Evolutionary conservation across 495 filamentous ascomycete genomes (phyloP), one percentile per base, ranked within the genome.

Genomic region (Parathielavia appendiculata): DNA sequence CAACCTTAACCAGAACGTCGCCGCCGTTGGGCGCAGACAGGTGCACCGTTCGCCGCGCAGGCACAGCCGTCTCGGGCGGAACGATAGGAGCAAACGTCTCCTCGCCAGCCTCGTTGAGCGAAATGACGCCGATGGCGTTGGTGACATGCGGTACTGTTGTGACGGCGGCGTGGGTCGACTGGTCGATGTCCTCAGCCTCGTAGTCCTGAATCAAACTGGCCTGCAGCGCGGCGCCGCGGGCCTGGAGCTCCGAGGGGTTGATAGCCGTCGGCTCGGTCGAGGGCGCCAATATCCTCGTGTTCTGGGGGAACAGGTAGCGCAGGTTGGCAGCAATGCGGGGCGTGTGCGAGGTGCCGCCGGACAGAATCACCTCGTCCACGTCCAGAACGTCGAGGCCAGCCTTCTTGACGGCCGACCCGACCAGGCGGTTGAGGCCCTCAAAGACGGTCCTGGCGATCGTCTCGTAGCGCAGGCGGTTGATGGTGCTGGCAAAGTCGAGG

Each of bases 391-490:
- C 93, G 22, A 98, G 80, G 17, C 85, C 87, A 5, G 93, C 93
- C 81, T 97, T 97, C 78, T 90, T 86, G 47, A 98, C 82, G 36
- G 83, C 90, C 59, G 86, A 83, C 69, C 92, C 83, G 57, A 96
- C 86, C 53, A 97, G 76, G 57, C 85, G 83, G 66, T 86, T 90
- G 76, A 98, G 90, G 58, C 91, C 85, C 61, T 84, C 83, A 60
- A 97, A 91, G 22, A 92, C 83, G 72, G 90, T 91, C 62, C 81
- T 78, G 20, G 86, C 85, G 41, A 96, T 83, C n/a, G 92, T 83
- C 73, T 98, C 93, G 73, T 90, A 98, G 36, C 95, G 85, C 50
- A 93, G 83, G 57, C 93, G 80, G 82, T 97, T 98, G 73, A 98
- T 84, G 55, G 88, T 93, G 59, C 87, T 86, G 62, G 86, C 81